Conservation (phyloP, 495 filamentous ascomycete species). For the Ascobolus immersus region DNA sequence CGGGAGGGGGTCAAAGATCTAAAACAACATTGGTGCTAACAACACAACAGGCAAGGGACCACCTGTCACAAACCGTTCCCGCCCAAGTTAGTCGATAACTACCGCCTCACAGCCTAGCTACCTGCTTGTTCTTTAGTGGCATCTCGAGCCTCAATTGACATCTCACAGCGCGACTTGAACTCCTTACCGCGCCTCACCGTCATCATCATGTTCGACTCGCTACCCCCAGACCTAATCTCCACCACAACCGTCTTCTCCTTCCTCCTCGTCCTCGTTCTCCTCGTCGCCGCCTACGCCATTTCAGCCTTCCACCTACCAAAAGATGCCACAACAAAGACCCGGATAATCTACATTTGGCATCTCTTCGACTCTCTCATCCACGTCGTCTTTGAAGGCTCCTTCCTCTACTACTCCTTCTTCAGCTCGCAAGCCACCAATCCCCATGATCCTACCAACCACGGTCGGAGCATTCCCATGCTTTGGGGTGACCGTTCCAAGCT, state of each 20-base stretch:
- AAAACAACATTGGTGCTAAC: no score
- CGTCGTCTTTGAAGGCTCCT: constrained; percentile 66
- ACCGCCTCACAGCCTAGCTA: no score
- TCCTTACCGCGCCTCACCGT: no score
- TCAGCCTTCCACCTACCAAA: constrained; percentile 21
- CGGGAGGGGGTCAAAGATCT: no score
- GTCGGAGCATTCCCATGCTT: constrained; percentile 12
- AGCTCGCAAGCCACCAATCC: constrained; percentile 25
- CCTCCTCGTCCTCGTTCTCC: constrained; percentile 23
- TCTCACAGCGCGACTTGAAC: no score
- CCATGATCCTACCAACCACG: constrained; percentile 15
- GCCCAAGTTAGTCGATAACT: no score
- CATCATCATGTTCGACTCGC: no score
- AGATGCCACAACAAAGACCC: constrained; percentile 24
- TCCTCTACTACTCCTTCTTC: constrained; percentile 81
- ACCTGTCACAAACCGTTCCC: no score
- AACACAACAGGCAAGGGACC: no score
- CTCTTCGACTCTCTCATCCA: constrained; percentile 77
- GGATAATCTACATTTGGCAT: constrained; percentile 83
- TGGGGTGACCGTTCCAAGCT: constrained; percentile 22
- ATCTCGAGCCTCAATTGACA: no score
- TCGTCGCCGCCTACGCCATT: constrained; percentile 21
- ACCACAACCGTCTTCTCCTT: constrained; percentile 29
- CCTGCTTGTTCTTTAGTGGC: no score
- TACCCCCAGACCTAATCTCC: constrained; percentile 27